Conservation (phyloP, 73 alveolate species). For the Effrenium voratum region DNA sequence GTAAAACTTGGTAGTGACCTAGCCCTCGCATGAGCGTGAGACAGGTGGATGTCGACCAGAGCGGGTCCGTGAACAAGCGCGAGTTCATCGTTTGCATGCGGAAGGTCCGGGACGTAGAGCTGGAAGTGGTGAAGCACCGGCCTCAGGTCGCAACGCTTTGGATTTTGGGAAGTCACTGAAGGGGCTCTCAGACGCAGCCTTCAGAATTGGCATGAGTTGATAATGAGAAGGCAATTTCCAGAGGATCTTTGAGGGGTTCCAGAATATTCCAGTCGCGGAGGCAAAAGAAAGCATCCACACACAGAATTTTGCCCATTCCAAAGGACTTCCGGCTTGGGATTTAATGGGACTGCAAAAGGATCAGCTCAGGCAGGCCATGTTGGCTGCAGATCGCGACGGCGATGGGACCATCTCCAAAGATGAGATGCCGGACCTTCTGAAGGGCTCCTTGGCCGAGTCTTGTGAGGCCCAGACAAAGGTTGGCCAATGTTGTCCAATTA, state of each 20-base stretch:
- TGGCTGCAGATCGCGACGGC: conserved; percentile 61
- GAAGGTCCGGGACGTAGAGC: conserved; percentile 63
- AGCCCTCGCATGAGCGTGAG: background rate
- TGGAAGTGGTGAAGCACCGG: conserved; percentile 24
- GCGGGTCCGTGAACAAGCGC: conserved; percentile 47
- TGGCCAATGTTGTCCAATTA: too few species aligned
- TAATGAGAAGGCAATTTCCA: too few species aligned
- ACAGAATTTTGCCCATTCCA: too few species aligned
- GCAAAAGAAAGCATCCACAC: too few species aligned
- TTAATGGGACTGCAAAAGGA: too few species aligned
- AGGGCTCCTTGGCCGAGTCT: background rate
- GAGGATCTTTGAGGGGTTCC: too few species aligned
- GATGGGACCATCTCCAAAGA: conserved; percentile 57
- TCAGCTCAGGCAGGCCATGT: conserved; percentile 46
- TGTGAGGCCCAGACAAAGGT: too few species aligned
- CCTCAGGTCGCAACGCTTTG: background rate
- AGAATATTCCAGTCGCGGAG: too few species aligned
- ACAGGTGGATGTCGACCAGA: conserved; percentile 64
- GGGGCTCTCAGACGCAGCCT: background rate
- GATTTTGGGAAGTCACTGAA: background rate
- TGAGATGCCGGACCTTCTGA: conserved; percentile 65
- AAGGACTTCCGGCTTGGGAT: too few species aligned
- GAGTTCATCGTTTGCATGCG: conserved; percentile 93
- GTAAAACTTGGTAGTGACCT: background rate
- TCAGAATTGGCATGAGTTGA: too few species aligned